Evolutionary conservation across 2,329 filamentous ascomycete genomes (phyloP).

Genomic region (Pseudogymnoascus destructans): DNA sequence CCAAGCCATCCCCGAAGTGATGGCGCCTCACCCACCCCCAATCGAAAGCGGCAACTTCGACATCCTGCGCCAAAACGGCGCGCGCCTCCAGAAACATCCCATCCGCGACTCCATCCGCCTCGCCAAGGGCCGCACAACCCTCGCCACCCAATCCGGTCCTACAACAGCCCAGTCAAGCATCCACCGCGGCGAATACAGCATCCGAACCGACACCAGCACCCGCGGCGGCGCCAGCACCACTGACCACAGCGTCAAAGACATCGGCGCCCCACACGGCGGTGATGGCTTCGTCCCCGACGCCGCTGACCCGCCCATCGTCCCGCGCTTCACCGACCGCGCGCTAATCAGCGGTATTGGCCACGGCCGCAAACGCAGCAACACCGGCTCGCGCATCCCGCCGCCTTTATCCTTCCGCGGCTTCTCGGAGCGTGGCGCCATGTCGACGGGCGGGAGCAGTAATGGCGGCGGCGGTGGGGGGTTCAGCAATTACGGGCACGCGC

Average conservation of each 20-base stretch:
- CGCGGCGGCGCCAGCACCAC: neutral
- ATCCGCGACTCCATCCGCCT: conserved; percentile 85
- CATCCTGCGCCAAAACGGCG: conserved; percentile 20
- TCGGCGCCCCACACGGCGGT: conserved; percentile 13
- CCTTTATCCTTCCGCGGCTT: conserved; percentile 69
- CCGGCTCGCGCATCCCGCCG: conserved; percentile 59
- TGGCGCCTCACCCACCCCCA: conserved; percentile 41
- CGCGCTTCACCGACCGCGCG: conserved; percentile 48
- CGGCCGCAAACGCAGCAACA: conserved; percentile 79
- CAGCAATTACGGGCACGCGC: conserved; percentile 23
- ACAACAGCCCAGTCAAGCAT: conserved; percentile 26
- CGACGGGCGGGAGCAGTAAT: conserved; percentile 19
- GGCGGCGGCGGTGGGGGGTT: conserved; percentile 20
- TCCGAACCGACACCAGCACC: neutral
- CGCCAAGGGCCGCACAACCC: conserved; percentile 56
- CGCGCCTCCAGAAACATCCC: conserved; percentile 29
- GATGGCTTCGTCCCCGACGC: conserved; percentile 32
- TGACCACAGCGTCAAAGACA: conserved; percentile 12
- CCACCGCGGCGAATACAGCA: conserved; percentile 24
- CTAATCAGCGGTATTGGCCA: conserved; percentile 34
- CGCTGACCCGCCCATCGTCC: conserved; percentile 60
- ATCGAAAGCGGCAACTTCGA: conserved; percentile 40
- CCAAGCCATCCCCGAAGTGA: conserved; percentile 64
- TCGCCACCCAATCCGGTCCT: conserved; percentile 28
- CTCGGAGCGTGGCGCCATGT: conserved; percentile 35